Base-by-base conservation (phyloP, 2,329 filamentous ascomycete species). In the Phialophora macrospora region DNA sequence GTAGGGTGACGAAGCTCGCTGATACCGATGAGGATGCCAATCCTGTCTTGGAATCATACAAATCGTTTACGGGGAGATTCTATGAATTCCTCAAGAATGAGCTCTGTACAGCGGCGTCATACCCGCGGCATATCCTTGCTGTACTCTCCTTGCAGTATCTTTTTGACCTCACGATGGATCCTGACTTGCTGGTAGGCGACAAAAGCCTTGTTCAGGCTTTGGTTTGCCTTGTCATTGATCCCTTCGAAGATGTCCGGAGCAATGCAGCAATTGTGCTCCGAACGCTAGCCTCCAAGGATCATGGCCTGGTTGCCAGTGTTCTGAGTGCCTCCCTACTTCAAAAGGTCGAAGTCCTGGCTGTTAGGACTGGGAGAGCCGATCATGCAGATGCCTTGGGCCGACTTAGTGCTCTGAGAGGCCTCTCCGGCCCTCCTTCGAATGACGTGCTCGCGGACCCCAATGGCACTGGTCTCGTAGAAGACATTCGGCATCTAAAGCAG, bases 211-310 rank as follows among this genome's bases (percentile, higher is more conserved):
- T 65, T 24, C 62, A 90, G 55, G 81, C 88, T 4, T 80, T 98
- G 6, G 80, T 93, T 14, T 92, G 97, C 75, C 84, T 97, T 24
- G 78, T 96, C 7, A 82, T 96, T 74, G 91, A 99, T 72, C 92
- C 94, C 0, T 99, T 96, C 73, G 95, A 98, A 64, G 95, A 99
- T 76, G 90, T 98, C 4, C 85, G 94, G 70, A 87, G 80, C 55
- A 79, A 77, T 0, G 79, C 86, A 7, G 76, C 83, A 14, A 74
- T 76, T 14, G 76, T 85, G 5, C 73, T 88, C 38, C 75, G 65
- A 46, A 44, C 26, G n/a, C 52, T 70, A 6, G 28, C 32, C 41
- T 38, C 55, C 7, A 22, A 61, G 28, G 48, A 24, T 6, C 24
- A 54, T 20, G 38, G 28, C n/a, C 24, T 60, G 51, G 46, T 68